Evolutionary conservation across 495 filamentous ascomycete genomes (phyloP), one percentile per base, ranked within the genome.

Genomic region (Astrothelium subdiscretum): DNA sequence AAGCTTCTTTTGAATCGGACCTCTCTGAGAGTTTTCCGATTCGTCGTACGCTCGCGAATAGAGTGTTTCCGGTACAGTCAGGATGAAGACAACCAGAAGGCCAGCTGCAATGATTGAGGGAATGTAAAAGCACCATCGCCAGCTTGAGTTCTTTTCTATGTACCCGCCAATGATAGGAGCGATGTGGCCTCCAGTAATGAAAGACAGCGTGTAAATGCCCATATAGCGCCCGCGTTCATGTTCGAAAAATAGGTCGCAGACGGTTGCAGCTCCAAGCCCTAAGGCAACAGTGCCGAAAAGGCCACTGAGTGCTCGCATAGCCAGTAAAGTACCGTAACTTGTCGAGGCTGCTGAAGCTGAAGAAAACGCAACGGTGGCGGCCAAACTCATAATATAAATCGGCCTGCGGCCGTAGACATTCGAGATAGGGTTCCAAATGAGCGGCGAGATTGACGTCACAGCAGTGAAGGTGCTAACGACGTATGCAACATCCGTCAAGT

Each of bases 341-440:
- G 8, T 4, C 26, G 48, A 54, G 15, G 48, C 48, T 29, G 48
- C 48, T 54, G 48, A 54, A 0, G 48, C 48, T 29, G 48, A 3
- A 24, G 48, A 54, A 24, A 54, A 54, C 0, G 24, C 48, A 29
- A 54, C 48, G 15, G 20, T 12, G 24, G 48, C 48, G 0, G 15
- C 4, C 24, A 54, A 54, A 24, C 15, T 54, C 48, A 54, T 29
- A 27, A 77, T 60, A 60, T 68, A 74, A 12, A 76, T 63, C n/a
- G 72, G 72, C 24, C 76, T 64, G 32, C 75, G 70, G n/a, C 76
- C 76, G 63, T 73, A 73, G 4, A 62, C 58, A 52, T 73, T 72
- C 15, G 69, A 57, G 3, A 77, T 54, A 0, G 75, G 71, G 3
- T 65, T 61, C 63, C 66, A 66, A 15, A 76, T 48, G 10, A 77